These are phyloP conservation scores for Misopates orontium DNA, from an alignment of 257 asterid species.

Conservation along the genomic window DNA sequence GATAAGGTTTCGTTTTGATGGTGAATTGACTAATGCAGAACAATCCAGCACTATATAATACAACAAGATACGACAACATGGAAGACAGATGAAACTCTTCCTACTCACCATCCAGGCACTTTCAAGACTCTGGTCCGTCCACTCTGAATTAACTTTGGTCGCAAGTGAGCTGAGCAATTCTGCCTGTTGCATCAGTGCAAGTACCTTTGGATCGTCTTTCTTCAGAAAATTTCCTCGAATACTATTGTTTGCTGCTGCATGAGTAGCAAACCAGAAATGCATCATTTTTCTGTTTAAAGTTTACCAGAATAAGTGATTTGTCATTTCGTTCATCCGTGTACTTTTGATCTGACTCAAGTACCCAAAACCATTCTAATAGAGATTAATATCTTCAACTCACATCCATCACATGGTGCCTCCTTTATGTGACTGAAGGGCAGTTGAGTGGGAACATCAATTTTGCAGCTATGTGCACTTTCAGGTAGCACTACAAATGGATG, in stretches of 20 bases:
- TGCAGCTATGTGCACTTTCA: conserved; percentile 53
- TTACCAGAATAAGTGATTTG: not conserved
- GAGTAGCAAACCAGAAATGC: conserved; percentile 14
- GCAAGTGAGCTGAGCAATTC: conserved; percentile 91
- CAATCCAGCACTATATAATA: conserved; percentile 4
- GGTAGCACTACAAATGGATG: conserved; percentile 66
- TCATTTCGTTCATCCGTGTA: too few relatives aligned
- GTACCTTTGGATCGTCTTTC: conserved; percentile 88
- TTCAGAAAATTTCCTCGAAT: conserved; percentile 63
- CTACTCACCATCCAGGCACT: conserved; percentile 79
- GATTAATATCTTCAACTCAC: conserved; percentile 33
- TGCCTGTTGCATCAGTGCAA: conserved; percentile 90
- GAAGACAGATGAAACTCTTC: conserved; percentile 2
- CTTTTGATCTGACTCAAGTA: too few relatives aligned
- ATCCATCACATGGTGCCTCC: conserved; percentile 40
- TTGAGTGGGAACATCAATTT: conserved; percentile 34
- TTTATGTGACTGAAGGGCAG: conserved; percentile 38
- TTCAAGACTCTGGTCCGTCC: conserved; percentile 79
- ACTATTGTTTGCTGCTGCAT: conserved; percentile 51
- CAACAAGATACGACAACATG: conserved; percentile 10
- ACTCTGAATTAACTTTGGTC: conserved; percentile 71
- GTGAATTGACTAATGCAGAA: too few relatives aligned
- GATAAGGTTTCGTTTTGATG: not conserved
- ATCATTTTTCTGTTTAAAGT: conserved; percentile 14
- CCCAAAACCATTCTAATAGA: conserved; percentile 13